These are phyloP conservation scores for Dendrobium chrysotoxum DNA, from an alignment of 106 monocot species.

Conservation along the genomic window DNA sequence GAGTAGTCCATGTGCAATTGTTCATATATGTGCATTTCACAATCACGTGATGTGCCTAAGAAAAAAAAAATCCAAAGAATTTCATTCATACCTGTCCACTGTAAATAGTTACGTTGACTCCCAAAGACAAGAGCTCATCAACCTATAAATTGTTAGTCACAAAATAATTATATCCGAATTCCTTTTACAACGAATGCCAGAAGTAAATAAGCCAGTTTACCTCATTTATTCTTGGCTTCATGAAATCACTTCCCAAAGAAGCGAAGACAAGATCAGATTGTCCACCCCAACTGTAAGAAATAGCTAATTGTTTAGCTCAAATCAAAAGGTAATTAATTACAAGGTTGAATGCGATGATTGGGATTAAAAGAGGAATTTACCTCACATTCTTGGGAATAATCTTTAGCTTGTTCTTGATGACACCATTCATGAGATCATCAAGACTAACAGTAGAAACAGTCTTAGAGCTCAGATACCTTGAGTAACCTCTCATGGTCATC, in stretches of 20 bases:
- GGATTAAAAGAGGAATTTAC: conserved; percentile 19
- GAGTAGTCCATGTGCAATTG: neutral
- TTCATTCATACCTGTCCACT: conserved; percentile 76
- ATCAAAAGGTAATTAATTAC: neutral
- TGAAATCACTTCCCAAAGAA: conserved; percentile 52
- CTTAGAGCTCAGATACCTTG: conserved; percentile 56
- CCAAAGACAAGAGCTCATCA: conserved; percentile 70
- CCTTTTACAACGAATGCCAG: neutral
- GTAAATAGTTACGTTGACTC: conserved; percentile 88
- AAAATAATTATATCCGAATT: neutral
- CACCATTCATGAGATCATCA: conserved; percentile 56
- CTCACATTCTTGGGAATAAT: conserved; percentile 76
- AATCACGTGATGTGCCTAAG: neutral
- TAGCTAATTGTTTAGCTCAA: neutral
- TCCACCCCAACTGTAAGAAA: conserved; percentile 59
- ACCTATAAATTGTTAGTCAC: conserved; percentile 41
- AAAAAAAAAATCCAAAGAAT: neutral
- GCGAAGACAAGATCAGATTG: conserved; percentile 64
- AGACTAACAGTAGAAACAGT: conserved; percentile 16
- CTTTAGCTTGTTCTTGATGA: conserved; percentile 62
- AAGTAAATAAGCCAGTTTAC: conserved; percentile 14
- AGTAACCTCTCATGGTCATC: conserved; percentile 30
- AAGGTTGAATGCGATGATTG: neutral
- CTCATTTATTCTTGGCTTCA: conserved; percentile 94
- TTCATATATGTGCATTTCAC: neutral